These are phyloP conservation scores for Oryza longistaminata DNA, from an alignment of 176 grass and related monocot species.

Conservation along the genomic window DNA sequence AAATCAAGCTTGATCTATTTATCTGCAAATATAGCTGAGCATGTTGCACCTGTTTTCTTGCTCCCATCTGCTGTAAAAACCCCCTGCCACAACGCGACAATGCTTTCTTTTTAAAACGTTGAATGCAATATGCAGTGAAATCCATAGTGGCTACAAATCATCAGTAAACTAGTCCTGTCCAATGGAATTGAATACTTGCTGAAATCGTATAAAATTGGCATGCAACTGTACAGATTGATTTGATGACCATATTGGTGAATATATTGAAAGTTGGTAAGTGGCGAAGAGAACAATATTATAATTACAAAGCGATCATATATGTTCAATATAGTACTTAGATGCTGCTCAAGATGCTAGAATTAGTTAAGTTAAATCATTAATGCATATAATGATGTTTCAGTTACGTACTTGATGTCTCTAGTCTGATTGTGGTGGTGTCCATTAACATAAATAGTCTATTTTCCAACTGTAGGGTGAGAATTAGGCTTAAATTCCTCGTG, in stretches of 20 bases:
- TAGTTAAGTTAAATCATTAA: no score
- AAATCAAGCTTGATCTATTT: background rate
- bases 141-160: background rate
- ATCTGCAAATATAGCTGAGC: background rate
- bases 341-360: no score
- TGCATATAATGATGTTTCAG: background rate
- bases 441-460: background rate
- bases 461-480: background rate
- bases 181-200: background rate
- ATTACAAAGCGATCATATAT: background rate
- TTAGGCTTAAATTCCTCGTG: no score
- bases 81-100: background rate
- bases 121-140: background rate
- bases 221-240: conserved; percentile 15
- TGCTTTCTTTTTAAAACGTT: background rate
- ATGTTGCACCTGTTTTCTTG: background rate
- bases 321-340: no score
- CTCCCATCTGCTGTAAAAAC: background rate
- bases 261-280: background rate
- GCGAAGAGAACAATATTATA: background rate
- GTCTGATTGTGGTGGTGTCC: background rate
- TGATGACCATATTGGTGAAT: background rate
- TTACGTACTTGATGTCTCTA: background rate
- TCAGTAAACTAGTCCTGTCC: background rate
- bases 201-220: background rate